phyloP scores from a whole-genome alignment of 345 rosid species.

The Aquilaria sinensis region DNA sequence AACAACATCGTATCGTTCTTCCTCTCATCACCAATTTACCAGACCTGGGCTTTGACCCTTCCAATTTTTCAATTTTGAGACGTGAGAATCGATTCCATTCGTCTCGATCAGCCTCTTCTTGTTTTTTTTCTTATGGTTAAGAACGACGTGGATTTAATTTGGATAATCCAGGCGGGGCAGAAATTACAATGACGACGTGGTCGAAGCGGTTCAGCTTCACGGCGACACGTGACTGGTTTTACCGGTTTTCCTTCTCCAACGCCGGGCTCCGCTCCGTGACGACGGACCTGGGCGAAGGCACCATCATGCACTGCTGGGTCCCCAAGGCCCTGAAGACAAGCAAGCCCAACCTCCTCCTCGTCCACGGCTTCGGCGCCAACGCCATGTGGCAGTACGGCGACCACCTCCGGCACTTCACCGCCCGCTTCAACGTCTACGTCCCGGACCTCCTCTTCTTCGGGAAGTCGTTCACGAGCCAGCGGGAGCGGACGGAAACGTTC shows the following conservation, averaged over 20 bases:
- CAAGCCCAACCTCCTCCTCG: slow-evolving; percentile 51
- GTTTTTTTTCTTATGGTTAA: too few relatives aligned
- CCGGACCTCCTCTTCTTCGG: slow-evolving; percentile 79
- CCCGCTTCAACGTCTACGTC: slow-evolving; percentile 61
- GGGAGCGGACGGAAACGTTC: slow-evolving; percentile 48
- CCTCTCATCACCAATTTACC: too few relatives aligned
- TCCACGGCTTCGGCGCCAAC: slow-evolving; percentile 77
- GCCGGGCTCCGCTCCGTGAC: slow-evolving; percentile 49
- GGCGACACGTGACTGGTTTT: slow-evolving; percentile 51
- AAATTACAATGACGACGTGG: background rate
- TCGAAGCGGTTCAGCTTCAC: slow-evolving; percentile 56
- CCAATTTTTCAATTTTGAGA: too few relatives aligned
- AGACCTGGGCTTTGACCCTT: too few relatives aligned
- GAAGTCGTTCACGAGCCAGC: slow-evolving; percentile 34
- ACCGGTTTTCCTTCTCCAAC: slow-evolving; percentile 43
- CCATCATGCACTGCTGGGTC: slow-evolving; percentile 69
- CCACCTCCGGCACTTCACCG: slow-evolving; percentile 45
- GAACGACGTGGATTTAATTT: too few relatives aligned
- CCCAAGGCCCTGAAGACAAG: slow-evolving; percentile 31
- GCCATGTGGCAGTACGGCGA: slow-evolving; percentile 81
- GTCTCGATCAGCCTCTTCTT: too few relatives aligned
- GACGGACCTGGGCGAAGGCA: slow-evolving; percentile 51
- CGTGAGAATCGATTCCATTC: too few relatives aligned
- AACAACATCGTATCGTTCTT: too few relatives aligned
- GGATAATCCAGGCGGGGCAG: too few relatives aligned